These are phyloP conservation scores for Leptographium procerum DNA, from an alignment of 2,329 filamentous ascomycete species.

Conservation along the genomic window DNA sequence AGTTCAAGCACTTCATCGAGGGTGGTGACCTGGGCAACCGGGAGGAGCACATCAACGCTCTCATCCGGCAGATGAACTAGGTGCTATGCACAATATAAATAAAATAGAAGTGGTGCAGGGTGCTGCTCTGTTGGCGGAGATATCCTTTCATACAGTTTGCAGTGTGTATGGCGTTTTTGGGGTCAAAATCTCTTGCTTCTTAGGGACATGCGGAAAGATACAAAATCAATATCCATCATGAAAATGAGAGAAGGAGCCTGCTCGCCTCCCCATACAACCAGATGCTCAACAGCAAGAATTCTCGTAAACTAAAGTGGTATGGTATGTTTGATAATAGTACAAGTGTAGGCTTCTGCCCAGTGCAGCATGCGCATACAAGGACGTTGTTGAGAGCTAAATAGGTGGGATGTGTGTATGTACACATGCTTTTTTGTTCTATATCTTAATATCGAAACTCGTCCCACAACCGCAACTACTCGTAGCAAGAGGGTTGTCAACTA, in stretches of 20 bases:
- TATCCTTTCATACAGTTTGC: conserved; percentile 3
- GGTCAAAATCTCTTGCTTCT: neutral
- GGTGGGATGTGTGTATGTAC: neutral
- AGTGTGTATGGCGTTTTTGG: conserved; percentile 1
- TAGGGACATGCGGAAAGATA: neutral
- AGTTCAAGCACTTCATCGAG: conserved; percentile 99
- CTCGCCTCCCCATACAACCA: neutral
- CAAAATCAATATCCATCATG: conserved; percentile 1
- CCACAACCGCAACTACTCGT: conserved; percentile 95
- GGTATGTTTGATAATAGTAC: neutral
- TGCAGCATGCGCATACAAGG: neutral
- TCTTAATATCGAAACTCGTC: conserved; percentile 90
- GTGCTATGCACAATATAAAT: neutral
- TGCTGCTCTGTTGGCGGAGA: conserved; percentile 16
- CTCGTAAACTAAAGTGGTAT: neutral
- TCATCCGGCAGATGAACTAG: conserved; percentile 99
- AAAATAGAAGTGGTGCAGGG: neutral
- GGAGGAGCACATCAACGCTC: conserved; percentile 92
- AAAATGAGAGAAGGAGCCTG: neutral
- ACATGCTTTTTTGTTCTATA: conserved; percentile 24
- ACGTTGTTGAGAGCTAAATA: too few species aligned
- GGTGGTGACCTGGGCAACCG: conserved; percentile 98
- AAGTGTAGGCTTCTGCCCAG: neutral
- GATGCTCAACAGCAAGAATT: too few species aligned
- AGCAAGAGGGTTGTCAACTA: conserved; percentile 83